Evolutionary conservation across 805 yeast species (phyloP).

Genomic region (Ogataea philodendri): DNA sequence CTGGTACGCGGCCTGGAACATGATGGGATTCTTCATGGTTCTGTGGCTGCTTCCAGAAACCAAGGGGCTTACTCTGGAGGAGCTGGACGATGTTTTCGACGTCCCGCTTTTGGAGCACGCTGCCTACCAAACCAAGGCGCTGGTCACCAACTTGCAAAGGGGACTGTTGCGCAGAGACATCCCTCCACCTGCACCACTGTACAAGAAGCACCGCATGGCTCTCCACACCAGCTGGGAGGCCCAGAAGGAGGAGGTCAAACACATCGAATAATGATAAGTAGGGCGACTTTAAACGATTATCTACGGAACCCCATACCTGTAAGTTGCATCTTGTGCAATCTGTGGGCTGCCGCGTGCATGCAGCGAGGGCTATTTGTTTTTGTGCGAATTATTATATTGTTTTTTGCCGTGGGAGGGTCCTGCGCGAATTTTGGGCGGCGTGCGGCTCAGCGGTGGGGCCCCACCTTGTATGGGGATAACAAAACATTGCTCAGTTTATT

Average conservation of each 20-base stretch:
- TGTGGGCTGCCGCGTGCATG: too few species aligned
- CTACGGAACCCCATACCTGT: too few species aligned
- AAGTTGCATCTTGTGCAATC: too few species aligned
- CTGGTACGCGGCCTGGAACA: slow-evolving; percentile 84
- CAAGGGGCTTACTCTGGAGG: slow-evolving; percentile 69
- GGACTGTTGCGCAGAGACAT: slow-evolving; percentile 47
- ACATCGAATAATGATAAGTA: slow-evolving; percentile 39
- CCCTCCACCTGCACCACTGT: slow-evolving; percentile 52
- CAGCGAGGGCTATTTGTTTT: too few species aligned
- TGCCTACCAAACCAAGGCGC: slow-evolving; percentile 39
- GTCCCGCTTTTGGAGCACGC: slow-evolving; percentile 59
- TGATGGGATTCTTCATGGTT: slow-evolving; percentile 66
- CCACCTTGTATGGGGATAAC: background rate
- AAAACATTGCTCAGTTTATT: slow-evolving; percentile 1
- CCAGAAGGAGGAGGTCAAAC: slow-evolving; percentile 49
- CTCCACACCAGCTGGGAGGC: slow-evolving; percentile 64
- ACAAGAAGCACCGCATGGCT: slow-evolving; percentile 57
- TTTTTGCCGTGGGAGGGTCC: background rate
- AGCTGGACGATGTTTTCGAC: slow-evolving; percentile 69
- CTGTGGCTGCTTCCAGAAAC: slow-evolving; percentile 74
- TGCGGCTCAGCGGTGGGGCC: slow-evolving; percentile 13
- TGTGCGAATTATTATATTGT: too few species aligned
- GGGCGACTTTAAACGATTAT: background rate
- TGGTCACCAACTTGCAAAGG: slow-evolving; percentile 45
- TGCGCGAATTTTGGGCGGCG: background rate